These are phyloP conservation scores for Claviceps sp. DNA, from an alignment of 2,329 filamentous ascomycete genomes.

Conservation along the genomic window DNA sequence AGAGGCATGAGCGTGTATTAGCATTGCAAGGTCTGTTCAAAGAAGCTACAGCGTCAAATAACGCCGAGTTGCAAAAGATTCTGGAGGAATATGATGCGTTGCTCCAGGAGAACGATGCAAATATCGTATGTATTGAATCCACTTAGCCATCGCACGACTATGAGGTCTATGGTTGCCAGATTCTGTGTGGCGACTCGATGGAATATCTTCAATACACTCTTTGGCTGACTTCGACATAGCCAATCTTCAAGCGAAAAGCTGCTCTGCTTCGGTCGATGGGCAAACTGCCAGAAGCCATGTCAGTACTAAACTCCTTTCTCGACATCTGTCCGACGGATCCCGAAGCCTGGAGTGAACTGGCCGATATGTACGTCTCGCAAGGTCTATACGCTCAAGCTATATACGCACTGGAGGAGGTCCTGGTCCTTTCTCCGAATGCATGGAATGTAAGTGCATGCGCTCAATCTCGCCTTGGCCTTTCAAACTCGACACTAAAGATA, in stretches of 20 bases:
- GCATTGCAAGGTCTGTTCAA: slow-evolving; percentile 71
- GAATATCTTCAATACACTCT: too few species aligned
- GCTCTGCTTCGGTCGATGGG: slow-evolving; percentile 66
- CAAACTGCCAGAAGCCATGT: slow-evolving; percentile 57
- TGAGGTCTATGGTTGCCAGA: too few species aligned
- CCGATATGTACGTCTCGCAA: slow-evolving; percentile 72
- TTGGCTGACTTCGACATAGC: slow-evolving; percentile 33
- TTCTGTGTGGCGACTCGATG: too few species aligned
- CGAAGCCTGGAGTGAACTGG: slow-evolving; percentile 86
- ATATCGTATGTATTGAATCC: slow-evolving; percentile 47
- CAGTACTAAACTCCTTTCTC: slow-evolving; percentile 59
- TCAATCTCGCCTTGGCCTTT: slow-evolving; percentile 1
- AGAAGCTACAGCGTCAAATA: slow-evolving; percentile 62
- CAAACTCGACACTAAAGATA: slow-evolving; percentile 8
- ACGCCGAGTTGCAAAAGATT: slow-evolving; percentile 52
- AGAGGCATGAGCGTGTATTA: slow-evolving; percentile 73
- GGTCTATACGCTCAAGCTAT: slow-evolving; percentile 72
- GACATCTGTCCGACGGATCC: slow-evolving; percentile 79
- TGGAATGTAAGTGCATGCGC: slow-evolving; percentile 64
- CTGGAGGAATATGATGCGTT: slow-evolving; percentile 68
- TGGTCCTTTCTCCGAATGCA: slow-evolving; percentile 76
- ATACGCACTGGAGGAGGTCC: slow-evolving; percentile 79
- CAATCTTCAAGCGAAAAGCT: slow-evolving; percentile 72
- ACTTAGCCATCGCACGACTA: too few species aligned
- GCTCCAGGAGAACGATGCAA: slow-evolving; percentile 59